Evolutionary conservation across 116 monocot genomes (phyloP).

Genomic region (Cymodocea nodosa): DNA sequence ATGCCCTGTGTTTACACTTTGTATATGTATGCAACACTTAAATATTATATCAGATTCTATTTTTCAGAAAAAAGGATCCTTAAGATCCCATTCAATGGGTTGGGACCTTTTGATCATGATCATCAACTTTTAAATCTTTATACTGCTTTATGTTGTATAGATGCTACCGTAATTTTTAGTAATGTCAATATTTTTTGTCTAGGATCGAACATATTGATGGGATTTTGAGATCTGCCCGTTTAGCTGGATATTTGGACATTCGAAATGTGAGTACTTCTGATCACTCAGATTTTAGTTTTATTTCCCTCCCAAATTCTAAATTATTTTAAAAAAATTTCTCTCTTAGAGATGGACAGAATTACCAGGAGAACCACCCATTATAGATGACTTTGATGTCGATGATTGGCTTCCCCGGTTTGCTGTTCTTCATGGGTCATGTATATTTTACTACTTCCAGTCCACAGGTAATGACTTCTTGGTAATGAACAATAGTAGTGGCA

Average conservation of each 20-base stretch:
- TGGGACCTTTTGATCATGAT: too few relatives aligned
- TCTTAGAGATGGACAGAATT: constrained; percentile 80
- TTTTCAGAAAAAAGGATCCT: too few relatives aligned
- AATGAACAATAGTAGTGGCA: neutral
- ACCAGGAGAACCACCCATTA: constrained; percentile 88
- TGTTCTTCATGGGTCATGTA: constrained; percentile 69
- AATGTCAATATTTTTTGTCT: neutral
- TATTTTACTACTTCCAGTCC: constrained; percentile 76
- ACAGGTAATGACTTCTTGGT: constrained; percentile 42
- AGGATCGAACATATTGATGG: constrained; percentile 93
- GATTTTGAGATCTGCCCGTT: constrained; percentile 57
- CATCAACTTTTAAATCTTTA: too few relatives aligned
- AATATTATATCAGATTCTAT: too few relatives aligned
- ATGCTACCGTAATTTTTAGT: neutral
- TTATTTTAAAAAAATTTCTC: neutral
- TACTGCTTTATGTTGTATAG: neutral
- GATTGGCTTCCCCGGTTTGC: constrained; percentile 96
- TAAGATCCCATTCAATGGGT: too few relatives aligned
- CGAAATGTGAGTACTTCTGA: constrained; percentile 52
- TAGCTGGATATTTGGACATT: constrained; percentile 74
- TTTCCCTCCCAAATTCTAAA: neutral
- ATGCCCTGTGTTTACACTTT: too few relatives aligned
- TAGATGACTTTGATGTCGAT: constrained; percentile 83
- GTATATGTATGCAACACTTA: too few relatives aligned
- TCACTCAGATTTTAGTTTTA: neutral